These are phyloP conservation scores for Camelina hispida DNA, from an alignment of 345 rosid genomes.

Conservation along the genomic window DNA sequence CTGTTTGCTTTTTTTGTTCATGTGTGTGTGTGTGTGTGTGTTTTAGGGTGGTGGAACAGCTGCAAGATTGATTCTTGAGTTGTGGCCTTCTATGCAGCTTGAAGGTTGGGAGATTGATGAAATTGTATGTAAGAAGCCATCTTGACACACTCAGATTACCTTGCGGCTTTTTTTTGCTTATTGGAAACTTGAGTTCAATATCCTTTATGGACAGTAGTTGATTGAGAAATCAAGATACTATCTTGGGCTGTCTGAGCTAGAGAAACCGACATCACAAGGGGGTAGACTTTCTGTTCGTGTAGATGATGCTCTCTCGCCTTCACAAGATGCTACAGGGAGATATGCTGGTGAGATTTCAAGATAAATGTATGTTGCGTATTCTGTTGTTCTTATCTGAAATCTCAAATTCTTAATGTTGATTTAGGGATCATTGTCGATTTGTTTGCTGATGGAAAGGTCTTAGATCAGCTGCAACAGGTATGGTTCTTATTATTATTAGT, in stretches of 20 bases:
- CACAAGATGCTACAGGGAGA: conserved; percentile 43
- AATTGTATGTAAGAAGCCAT: conserved; percentile 56
- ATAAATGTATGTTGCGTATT: not conserved
- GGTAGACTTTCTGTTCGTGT: conserved; percentile 63
- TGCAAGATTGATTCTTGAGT: conserved; percentile 78
- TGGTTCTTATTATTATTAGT: not conserved
- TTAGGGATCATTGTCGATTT: conserved; percentile 77
- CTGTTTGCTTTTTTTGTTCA: not conserved
- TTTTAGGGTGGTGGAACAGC: conserved; percentile 89
- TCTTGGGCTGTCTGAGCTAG: conserved; percentile 73
- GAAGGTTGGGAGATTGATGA: conserved; percentile 84
- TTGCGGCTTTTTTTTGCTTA: not conserved
- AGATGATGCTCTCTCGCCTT: conserved; percentile 65
- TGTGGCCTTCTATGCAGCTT: conserved; percentile 76
- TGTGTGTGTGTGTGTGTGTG: not conserved
- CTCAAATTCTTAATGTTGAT: conserved; percentile 15
- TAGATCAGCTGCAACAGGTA: conserved; percentile 73
- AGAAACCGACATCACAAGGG: conserved; percentile 55
- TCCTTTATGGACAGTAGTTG: conserved; percentile 52
- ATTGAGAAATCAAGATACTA: conserved; percentile 69
- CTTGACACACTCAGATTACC: not conserved
- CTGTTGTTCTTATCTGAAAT: conserved; percentile 7
- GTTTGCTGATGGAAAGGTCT: conserved; percentile 73
- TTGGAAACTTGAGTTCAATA: conserved; percentile 16
- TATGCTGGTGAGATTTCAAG: conserved; percentile 65